A percentile compares a stretch with the other conserved stretches of the same genome.
These are phyloP conservation scores for Fusarium buxicola DNA, from an alignment of 2,329 filamentous ascomycete genomes.

Conservation along the genomic window DNA sequence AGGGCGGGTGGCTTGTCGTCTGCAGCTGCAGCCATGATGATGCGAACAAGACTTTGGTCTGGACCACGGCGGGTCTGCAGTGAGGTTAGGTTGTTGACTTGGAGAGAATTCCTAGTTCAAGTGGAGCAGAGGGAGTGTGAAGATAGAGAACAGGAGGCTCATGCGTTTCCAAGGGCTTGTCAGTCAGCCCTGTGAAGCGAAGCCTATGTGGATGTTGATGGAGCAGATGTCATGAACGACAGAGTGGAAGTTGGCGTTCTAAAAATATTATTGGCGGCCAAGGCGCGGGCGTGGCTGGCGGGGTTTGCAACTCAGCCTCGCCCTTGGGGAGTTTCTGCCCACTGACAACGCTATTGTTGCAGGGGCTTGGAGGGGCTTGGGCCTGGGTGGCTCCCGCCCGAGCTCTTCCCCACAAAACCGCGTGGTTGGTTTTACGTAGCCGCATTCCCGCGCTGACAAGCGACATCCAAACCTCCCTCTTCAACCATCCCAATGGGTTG, in stretches of 20 bases:
- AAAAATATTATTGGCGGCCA: slow-evolving; percentile 41
- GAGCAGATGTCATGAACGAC: slow-evolving; percentile 21
- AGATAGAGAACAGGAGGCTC: slow-evolving; percentile 33
- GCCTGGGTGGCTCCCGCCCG: slow-evolving; percentile 11
- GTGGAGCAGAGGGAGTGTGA: slow-evolving; percentile 23
- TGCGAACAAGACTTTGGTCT: slow-evolving; percentile 22
- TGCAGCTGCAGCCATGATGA: slow-evolving; percentile 24
- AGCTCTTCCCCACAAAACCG: slow-evolving; percentile 19
- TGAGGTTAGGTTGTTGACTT: no score
- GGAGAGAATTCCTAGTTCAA: background rate
- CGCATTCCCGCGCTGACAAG: slow-evolving; percentile 37
- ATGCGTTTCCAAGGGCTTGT: slow-evolving; percentile 23
- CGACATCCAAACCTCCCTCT: slow-evolving; percentile 18
- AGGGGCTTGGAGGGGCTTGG: slow-evolving; percentile 27
- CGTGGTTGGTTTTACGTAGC: slow-evolving; percentile 32
- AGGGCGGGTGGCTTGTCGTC: slow-evolving; percentile 65
- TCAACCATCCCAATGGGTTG: background rate
- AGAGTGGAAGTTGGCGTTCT: slow-evolving; percentile 34
- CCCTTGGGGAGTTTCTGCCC: slow-evolving; percentile 29
- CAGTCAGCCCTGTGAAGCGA: slow-evolving; percentile 26
- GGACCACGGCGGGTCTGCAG: slow-evolving; percentile 3
- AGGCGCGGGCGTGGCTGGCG: slow-evolving; percentile 38
- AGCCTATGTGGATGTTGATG: slow-evolving; percentile 32
- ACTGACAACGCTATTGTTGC: slow-evolving; percentile 29
- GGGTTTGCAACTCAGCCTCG: slow-evolving; percentile 35